Evolutionary conservation across 768 basidiomycete genomes (phyloP), one percentile per base, ranked within the genome.

Genomic region (Russula olivacea): DNA sequence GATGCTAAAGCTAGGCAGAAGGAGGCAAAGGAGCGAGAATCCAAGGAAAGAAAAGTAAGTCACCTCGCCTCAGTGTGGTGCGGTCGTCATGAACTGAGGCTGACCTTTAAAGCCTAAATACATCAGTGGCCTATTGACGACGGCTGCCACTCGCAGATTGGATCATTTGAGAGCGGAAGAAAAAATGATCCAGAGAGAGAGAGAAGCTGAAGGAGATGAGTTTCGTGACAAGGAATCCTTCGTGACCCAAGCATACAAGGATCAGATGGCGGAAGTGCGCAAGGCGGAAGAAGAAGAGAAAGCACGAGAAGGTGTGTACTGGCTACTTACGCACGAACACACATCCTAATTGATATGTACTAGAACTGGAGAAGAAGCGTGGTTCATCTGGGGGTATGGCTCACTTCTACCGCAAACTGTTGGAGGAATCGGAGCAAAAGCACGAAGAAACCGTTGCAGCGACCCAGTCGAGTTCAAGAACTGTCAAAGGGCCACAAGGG

Each of bases 191-290:
- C 91, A 95, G 72, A 81, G 83, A 49, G 97, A 98, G 73, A 83
- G 97, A 23, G 92, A 95, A 75, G 77, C 81, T 21, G 97, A 99
- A 75, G 97, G 97, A 0, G 94, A 94, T 65, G 83, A 93, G 72
- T 99, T 92, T 72, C 81, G 81, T 61, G 97, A 92, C 77, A 98
- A 95, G 78, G 97, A 98, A 59, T 80, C 86, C n/a, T 99, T 98
- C 70, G 96, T 98, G 55, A 99, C 97, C 0, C 91, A 93, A 70
- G 93, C 92, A 25, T 99, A 99, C 77, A 94, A 93, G 73, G 89
- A 91, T 54, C 97, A 98, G 75, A 90, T 97, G 86, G 94, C 85
- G 53, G 91, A 95, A 74, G 85, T 98, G 7, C 80, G 92, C 61
- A 81, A 76, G 71, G 93, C 94, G 0, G 97, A 98, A 71, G 93